Percentiles rank a stretch among this genome's conserved stretches.
Evolutionary conservation across 2,329 filamentous ascomycete genomes (phyloP).

Genomic region (Paracorniculantispora psalliotae): DNA sequence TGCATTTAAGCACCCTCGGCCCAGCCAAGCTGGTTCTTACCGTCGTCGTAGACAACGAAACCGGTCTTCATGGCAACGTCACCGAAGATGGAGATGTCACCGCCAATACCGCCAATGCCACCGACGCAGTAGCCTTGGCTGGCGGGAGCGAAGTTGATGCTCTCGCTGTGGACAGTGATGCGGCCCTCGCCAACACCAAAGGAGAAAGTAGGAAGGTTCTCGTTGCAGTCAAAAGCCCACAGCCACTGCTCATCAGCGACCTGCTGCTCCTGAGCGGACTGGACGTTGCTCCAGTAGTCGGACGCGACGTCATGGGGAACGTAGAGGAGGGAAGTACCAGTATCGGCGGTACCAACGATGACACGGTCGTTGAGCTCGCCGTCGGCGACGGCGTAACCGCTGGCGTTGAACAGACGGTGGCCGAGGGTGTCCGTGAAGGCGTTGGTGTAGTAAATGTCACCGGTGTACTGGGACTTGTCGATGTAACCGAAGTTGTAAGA

Average conservation of each 20-base stretch:
- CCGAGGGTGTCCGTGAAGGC: slow-evolving; percentile 54
- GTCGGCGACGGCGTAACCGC: slow-evolving; percentile 20
- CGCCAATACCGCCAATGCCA: slow-evolving; percentile 55
- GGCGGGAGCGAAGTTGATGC: neutral
- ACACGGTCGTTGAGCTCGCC: slow-evolving; percentile 29
- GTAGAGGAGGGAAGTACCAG: slow-evolving; percentile 59
- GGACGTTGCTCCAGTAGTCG: slow-evolving; percentile 37
- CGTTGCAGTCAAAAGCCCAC: slow-evolving; percentile 37
- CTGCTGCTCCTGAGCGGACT: neutral
- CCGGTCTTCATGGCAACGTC: slow-evolving; percentile 58
- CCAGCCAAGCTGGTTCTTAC: slow-evolving; percentile 45
- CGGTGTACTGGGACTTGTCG: slow-evolving; percentile 58
- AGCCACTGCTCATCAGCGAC: neutral
- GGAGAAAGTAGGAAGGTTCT: slow-evolving; percentile 41
- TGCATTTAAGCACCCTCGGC: slow-evolving; percentile 10
- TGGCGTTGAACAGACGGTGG: slow-evolving; percentile 50
- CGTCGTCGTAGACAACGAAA: slow-evolving; percentile 53
- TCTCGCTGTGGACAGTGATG: slow-evolving; percentile 39
- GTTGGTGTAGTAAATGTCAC: slow-evolving; percentile 55
- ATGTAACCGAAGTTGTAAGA: slow-evolving; percentile 72
- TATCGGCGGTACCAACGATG: slow-evolving; percentile 47
- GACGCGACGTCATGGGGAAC: slow-evolving; percentile 47
- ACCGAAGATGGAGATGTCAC: slow-evolving; percentile 51
- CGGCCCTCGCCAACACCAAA: slow-evolving; percentile 53
- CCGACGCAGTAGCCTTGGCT: slow-evolving; percentile 52